Percentiles rank a stretch among this genome's conserved stretches.
These are phyloP conservation scores for Fusarium odoratissimum DNA, from an alignment of 2,329 filamentous ascomycete genomes.

Conservation along the genomic window DNA sequence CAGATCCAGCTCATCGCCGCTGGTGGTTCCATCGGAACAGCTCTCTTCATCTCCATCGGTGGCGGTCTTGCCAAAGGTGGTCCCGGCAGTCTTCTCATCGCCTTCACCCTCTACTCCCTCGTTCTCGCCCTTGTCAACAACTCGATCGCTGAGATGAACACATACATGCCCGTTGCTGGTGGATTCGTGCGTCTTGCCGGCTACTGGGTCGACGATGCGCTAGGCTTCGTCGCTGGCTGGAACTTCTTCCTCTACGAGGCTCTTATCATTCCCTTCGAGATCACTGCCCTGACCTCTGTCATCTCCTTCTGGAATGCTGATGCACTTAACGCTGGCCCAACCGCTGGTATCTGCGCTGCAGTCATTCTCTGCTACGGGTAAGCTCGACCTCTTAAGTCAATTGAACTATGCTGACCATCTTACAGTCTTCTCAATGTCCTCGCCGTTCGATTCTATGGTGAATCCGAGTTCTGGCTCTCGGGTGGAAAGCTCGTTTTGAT, in stretches of 20 bases:
- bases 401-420: neutral
- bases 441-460: slow-evolving; percentile 57
- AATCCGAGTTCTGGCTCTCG: slow-evolving; percentile 60
- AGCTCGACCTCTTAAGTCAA: neutral
- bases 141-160: slow-evolving; percentile 37
- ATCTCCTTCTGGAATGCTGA: slow-evolving; percentile 61
- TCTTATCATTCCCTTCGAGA: slow-evolving; percentile 62
- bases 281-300: slow-evolving; percentile 62
- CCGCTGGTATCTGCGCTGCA: slow-evolving; percentile 58
- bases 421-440: slow-evolving; percentile 53
- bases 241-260: slow-evolving; percentile 55
- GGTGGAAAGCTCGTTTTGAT: slow-evolving; percentile 55
- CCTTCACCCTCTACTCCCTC: slow-evolving; percentile 21
- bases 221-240: slow-evolving; percentile 35
- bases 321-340: slow-evolving; percentile 49
- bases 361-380: slow-evolving; percentile 56
- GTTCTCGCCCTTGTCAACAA: slow-evolving; percentile 35
- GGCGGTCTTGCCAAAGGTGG: slow-evolving; percentile 35
- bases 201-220: slow-evolving; percentile 33
- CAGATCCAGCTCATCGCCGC: slow-evolving; percentile 47
- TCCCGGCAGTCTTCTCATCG: slow-evolving; percentile 28
- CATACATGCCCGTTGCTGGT: slow-evolving; percentile 34
- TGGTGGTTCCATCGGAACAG: slow-evolving; percentile 36
- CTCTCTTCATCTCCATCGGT: slow-evolving; percentile 39
- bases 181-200: slow-evolving; percentile 33